Evolutionary conservation across 176 grass and related monocot genomes (phyloP).

Genomic region (Cymbopogon citratus): DNA sequence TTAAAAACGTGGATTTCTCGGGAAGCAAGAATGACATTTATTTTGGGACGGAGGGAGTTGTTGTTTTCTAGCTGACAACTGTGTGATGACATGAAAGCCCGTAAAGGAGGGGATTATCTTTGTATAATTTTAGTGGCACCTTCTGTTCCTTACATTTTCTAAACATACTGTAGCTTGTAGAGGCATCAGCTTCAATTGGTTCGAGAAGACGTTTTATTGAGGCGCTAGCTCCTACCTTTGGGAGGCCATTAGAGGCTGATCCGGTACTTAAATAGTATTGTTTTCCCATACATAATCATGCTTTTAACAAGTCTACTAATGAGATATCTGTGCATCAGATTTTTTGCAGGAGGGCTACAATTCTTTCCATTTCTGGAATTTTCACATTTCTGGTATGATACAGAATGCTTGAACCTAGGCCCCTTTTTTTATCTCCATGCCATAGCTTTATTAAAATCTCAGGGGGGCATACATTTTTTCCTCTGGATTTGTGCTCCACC

Average conservation of each 20-base stretch:
- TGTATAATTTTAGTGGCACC: background rate
- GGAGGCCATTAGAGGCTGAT: conserved; percentile 89
- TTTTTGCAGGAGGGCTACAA: conserved; percentile 76
- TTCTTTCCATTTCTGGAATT: conserved; percentile 67
- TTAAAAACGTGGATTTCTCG: too few species aligned
- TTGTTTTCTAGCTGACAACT: background rate
- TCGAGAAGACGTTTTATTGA: conserved; percentile 92
- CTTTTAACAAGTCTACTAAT: conserved; percentile 14
- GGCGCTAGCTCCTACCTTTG: conserved; percentile 68
- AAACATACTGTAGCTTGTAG: conserved; percentile 58
- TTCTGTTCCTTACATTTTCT: background rate
- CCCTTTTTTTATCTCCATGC: conserved; percentile 8
- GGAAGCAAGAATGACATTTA: too few species aligned
- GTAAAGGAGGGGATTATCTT: background rate
- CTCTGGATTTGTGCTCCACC: background rate
- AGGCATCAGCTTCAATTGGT: conserved; percentile 87
- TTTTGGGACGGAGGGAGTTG: too few species aligned
- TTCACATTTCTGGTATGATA: conserved; percentile 94
- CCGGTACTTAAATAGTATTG: conserved; percentile 36
- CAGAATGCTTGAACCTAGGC: conserved; percentile 1
- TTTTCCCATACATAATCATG: conserved; percentile 7
- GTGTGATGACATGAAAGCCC: background rate
- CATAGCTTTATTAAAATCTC: background rate
- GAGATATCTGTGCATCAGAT: conserved; percentile 46
- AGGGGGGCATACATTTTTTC: background rate